Evolutionary conservation across 371 early-diverging fungal species (phyloP), one percentile per base, ranked within the genome.

Genomic region (Apophysomyces ossiformis): DNA sequence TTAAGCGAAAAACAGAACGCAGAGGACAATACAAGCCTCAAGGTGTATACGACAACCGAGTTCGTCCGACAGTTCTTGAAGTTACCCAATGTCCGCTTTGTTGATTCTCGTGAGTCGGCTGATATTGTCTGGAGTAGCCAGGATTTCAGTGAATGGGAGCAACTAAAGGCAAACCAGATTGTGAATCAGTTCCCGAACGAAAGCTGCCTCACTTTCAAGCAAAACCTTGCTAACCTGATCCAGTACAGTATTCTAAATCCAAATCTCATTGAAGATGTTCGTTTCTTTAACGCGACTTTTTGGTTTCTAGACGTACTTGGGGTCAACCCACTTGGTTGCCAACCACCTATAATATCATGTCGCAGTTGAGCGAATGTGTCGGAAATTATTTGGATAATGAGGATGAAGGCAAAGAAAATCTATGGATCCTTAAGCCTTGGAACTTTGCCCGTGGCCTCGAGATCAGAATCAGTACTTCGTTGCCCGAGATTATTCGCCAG

Each of bases 171-270:
- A 21, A 72, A 74, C 9, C 87, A 87, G 66, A 73, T 60, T 58
- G 67, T 87, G 44, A 87, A 85, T 65, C 87, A 85, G 62, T 71
- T 83, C 38, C 82, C 78, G 9, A 79, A 84, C 63, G 87, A 87
- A 64, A 74, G 70, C 41, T 84, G 85, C 47, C 56, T 87, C 45
- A 85, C 85, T 0, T 82, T 67, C 41, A 85, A 87, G 60, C 77
- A 85, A 13, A 78, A 79, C 32, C 60, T 83, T 44, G 76, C 84
- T n/a, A 63, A 82, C 5, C 71, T 87, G 8, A 70, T 87, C 56
- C 77, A 77, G 78, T 76, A 79, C 46, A 79, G 58, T 32, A 16
- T 35, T 21, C 47, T 45, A 26, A 26, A 26, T 2, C 32, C 32
- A 2, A 1, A 26, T 26, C 32, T 26, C 2, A 26, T 58, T 18